These are phyloP conservation scores for Sphagnum contortum DNA, from an alignment of 225 moss, liverwort and hornwort species.

Conservation along the genomic window DNA sequence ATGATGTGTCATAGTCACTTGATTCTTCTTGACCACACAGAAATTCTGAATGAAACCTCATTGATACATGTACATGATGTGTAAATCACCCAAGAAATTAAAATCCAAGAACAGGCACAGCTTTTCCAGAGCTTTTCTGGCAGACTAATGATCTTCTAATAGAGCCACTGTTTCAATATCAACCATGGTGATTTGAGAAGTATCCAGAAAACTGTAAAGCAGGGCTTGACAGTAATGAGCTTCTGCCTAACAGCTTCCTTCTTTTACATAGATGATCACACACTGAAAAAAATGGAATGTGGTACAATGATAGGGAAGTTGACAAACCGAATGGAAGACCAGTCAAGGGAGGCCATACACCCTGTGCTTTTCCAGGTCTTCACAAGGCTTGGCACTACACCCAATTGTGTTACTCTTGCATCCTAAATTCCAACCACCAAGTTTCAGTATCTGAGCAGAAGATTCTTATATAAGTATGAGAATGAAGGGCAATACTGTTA, in stretches of 20 bases:
- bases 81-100: no score
- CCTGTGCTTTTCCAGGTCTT: constrained; percentile 54
- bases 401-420: constrained; percentile 57
- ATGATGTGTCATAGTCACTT: no score
- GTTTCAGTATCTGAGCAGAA: no score
- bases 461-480: background rate
- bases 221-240: no score
- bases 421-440: constrained; percentile 18
- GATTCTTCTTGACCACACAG: no score
- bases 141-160: background rate
- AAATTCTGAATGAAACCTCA: no score
- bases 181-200: no score
- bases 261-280: background rate
- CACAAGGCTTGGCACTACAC: constrained; percentile 61
- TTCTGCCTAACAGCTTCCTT: background rate
- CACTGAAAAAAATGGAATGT: background rate
- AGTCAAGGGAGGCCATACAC: constrained; percentile 30
- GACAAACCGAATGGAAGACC: constrained; percentile 46
- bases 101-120: no score
- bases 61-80: background rate
- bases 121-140: background rate
- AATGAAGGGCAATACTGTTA: constrained; percentile 1
- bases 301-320: background rate
- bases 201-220: no score
- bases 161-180: background rate